Evolutionary conservation across 805 yeast species (phyloP).

Genomic region (Saturnispora bothae): DNA sequence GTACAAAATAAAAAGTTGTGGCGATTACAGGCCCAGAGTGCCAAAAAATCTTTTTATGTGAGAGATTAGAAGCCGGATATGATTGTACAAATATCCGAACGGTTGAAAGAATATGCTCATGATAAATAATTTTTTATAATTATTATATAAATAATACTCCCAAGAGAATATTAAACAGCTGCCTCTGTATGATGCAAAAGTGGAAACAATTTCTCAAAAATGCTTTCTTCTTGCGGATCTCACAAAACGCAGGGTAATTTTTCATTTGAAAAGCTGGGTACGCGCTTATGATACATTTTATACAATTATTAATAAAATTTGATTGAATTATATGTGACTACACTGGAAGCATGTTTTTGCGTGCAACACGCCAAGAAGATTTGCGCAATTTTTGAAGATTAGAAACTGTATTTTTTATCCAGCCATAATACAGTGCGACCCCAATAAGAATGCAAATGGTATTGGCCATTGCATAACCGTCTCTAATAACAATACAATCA

Average conservation of each 20-base stretch:
- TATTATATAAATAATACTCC: too few relatives aligned
- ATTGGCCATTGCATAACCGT: conserved; percentile 82
- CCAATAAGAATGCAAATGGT: conserved; percentile 62
- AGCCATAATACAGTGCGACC: conserved; percentile 48
- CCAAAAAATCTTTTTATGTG: background rate
- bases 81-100: conserved; percentile 2
- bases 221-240: too few relatives aligned
- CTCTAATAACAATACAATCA: conserved; percentile 39
- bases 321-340: too few relatives aligned
- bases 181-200: too few relatives aligned
- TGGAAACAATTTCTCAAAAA: too few relatives aligned
- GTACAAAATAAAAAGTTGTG: background rate
- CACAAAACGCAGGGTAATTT: too few relatives aligned
- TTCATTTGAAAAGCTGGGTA: too few relatives aligned
- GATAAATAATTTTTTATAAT: too few relatives aligned
- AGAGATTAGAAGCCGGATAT: conserved; percentile 6
- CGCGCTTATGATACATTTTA: too few relatives aligned
- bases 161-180: too few relatives aligned
- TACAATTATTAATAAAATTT: too few relatives aligned
- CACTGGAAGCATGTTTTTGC: conserved; percentile 2
- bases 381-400: conserved; percentile 64
- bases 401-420: conserved; percentile 53
- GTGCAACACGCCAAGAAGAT: conserved; percentile 60
- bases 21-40: background rate
- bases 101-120: conserved; percentile 3